Base-by-base conservation (phyloP, 1,139 yeast species). In the Candida tropicalis region DNA sequence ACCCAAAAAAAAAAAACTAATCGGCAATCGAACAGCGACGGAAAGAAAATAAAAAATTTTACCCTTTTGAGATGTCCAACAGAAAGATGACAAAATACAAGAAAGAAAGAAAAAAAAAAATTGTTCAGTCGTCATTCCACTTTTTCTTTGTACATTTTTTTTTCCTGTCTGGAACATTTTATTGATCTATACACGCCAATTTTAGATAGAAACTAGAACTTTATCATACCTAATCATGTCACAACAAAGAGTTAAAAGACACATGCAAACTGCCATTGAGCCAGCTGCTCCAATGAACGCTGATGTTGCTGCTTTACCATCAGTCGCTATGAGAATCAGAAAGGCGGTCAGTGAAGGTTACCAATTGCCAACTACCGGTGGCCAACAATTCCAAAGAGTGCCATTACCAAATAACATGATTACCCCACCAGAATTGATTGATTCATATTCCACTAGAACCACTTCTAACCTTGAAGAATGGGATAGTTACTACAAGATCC, bases 301-400 rank as follows among this genome's bases (percentile, higher is more conserved):
- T 7, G 51, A 50, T 27, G 39, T 44, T 11, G 53, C 52, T 12
- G 54, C 61, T 4, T 67, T 84, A 22, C 73, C 82, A 34, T 73
- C 82, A 0, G 57, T 84, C 5, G 90, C 89, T 0, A 84, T 83
- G 88, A 71, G 88, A 50, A 79, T 84, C 51, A 75, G 93, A 57
- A 82, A 83, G 55, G 74, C 85, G 2, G 81, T 84, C 2, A 71
- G 79, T 36, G 82, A 82, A 38, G 90, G 89, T 0, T 82, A 82
- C 62, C 66, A 55, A 41, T 60, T 57, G 4, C 44, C 47, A 31
- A n/a, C n/a, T 20, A 6, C 31, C 60, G 28, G 34, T 23, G 22
- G 25, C 12, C 69, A 65, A 32, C 27, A 40, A 24, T 39, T 38
- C 18, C 44, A 41, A 31, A 70, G 89, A 55, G 75, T 75, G 3